These are phyloP conservation scores for Leccinum griseonigrum DNA, from an alignment of 1,284 basidiomycete species.

Conservation along the genomic window DNA sequence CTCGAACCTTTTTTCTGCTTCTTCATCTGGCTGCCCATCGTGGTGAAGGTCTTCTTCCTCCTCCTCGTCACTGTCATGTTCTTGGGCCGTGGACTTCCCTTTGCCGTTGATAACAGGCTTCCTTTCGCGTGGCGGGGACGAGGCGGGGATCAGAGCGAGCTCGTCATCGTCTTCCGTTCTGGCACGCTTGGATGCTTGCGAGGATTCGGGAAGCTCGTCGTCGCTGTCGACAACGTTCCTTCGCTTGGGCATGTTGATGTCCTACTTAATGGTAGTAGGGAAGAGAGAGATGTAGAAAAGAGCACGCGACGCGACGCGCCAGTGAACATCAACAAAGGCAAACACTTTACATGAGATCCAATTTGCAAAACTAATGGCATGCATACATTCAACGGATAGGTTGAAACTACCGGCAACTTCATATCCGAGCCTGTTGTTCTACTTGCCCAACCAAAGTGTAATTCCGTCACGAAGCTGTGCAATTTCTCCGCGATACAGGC, in stretches of 20 bases:
- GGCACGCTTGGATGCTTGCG: constrained; percentile 32
- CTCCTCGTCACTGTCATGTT: constrained; percentile 37
- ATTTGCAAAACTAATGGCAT: no score
- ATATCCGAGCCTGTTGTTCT: background rate
- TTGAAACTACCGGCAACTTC: no score
- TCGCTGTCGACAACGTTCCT: constrained; percentile 26
- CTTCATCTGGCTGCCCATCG: constrained; percentile 40
- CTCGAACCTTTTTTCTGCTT: constrained; percentile 60
- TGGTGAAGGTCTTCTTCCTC: constrained; percentile 25
- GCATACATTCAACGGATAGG: background rate
- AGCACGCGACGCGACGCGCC: constrained; percentile 30
- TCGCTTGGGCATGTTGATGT: constrained; percentile 29
- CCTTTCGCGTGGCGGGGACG: constrained; percentile 13
- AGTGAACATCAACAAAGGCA: constrained; percentile 21
- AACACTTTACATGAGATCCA: constrained; percentile 13
- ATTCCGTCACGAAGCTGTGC: background rate
- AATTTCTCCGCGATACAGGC: background rate
- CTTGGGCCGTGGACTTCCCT: constrained; percentile 19
- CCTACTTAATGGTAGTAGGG: background rate
- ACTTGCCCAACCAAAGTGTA: background rate
- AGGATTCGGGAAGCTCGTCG: constrained; percentile 22
- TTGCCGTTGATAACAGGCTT: constrained; percentile 22
- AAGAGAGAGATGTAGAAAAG: constrained; percentile 4
- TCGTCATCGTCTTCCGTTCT: constrained; percentile 29
- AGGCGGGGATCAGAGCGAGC: constrained; percentile 1